Percentiles rank a stretch among this genome's conserved stretches.
Conservation (phyloP, 2,329 filamentous ascomycete species). For the Pseudocercospora crystallina region DNA sequence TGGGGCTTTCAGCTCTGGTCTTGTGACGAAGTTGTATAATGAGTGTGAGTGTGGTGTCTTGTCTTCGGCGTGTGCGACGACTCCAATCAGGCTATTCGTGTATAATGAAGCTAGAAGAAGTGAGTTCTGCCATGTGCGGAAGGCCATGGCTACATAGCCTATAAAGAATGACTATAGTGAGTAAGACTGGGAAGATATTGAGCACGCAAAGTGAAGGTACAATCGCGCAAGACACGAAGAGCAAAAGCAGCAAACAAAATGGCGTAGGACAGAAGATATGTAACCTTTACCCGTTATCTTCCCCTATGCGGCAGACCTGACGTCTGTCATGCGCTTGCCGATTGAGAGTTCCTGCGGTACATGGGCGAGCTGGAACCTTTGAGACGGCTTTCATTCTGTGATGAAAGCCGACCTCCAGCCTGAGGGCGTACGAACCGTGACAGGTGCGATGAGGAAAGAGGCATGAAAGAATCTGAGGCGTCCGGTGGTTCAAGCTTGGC, state of each 20-base stretch:
- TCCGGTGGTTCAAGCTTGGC: not conserved
- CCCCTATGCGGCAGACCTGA: not conserved
- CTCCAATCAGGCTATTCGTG: no score
- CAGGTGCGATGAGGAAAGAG: not conserved
- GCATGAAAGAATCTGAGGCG: not conserved
- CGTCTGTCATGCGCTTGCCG: not conserved
- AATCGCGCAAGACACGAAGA: not conserved
- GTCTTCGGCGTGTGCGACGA: no score
- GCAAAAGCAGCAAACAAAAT: not conserved
- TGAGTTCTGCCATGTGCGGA: not conserved
- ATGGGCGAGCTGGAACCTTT: not conserved
- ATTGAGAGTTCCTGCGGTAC: not conserved
- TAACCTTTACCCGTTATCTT: not conserved
- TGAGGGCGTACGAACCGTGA: not conserved
- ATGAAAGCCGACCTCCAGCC: no score
- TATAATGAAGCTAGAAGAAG: not conserved
- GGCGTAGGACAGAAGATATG: no score
- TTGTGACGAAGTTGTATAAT: slow-evolving; percentile 1
- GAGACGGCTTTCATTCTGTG: no score
- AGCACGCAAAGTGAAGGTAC: not conserved
- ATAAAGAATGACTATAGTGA: not conserved
- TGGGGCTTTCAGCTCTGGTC: slow-evolving; percentile 14
- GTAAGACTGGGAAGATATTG: not conserved
- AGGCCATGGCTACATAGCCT: not conserved
- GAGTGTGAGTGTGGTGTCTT: not conserved